Conservation (phyloP, 2,329 filamentous ascomycete genomes). For the Gyromitra esculenta region DNA sequence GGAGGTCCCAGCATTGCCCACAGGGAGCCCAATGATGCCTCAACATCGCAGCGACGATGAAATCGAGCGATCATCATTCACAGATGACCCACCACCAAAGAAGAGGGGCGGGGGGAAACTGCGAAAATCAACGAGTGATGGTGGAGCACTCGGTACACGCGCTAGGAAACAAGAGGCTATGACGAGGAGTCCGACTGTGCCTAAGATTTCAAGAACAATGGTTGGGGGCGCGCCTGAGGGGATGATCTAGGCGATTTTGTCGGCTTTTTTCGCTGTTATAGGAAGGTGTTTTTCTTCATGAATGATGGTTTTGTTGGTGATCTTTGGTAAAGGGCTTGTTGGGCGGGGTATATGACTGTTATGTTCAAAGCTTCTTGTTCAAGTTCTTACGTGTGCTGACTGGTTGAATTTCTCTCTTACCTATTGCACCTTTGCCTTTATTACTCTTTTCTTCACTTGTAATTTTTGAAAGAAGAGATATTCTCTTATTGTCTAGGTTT, state of each 20-base stretch:
- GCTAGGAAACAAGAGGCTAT: slow-evolving; percentile 51
- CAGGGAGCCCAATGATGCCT: slow-evolving; percentile 36
- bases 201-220: slow-evolving; percentile 46
- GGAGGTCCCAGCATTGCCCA: slow-evolving; percentile 44
- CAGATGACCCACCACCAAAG: slow-evolving; percentile 51
- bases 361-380: slow-evolving; percentile 43
- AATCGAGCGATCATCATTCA: slow-evolving; percentile 51
- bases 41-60: slow-evolving; percentile 50
- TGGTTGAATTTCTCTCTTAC: slow-evolving; percentile 35
- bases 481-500: slow-evolving; percentile 8
- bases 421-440: slow-evolving; percentile 13
- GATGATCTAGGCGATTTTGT: slow-evolving; percentile 44
- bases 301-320: slow-evolving; percentile 40
- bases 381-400: slow-evolving; percentile 36
- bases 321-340: slow-evolving; percentile 40
- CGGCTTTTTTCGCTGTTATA: slow-evolving; percentile 8
- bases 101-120: slow-evolving; percentile 48
- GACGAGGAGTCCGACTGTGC: slow-evolving; percentile 43
- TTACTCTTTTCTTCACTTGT: slow-evolving; percentile 33
- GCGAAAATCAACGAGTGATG: slow-evolving; percentile 55
- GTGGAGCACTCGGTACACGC: slow-evolving; percentile 48
- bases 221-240: slow-evolving; percentile 44
- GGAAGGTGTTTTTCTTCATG: slow-evolving; percentile 28
- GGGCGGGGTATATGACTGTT: slow-evolving; percentile 41
- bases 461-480: slow-evolving; percentile 46